phyloP scores from a whole-genome alignment of 176 grass and related monocot genomes.

The Calamus simplicifolius region DNA sequence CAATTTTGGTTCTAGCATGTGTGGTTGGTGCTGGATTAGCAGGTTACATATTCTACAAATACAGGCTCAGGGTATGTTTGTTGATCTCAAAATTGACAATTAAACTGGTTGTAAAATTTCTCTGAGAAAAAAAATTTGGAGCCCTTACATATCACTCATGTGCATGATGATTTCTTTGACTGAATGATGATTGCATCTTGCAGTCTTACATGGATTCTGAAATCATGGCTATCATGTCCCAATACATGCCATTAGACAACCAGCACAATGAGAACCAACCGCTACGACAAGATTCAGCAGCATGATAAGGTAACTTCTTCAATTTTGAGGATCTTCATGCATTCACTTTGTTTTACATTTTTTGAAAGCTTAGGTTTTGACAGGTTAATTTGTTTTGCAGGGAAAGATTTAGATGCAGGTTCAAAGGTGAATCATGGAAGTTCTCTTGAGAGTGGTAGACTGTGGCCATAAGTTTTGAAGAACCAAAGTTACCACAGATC shows the following conservation, averaged over 20 bases:
- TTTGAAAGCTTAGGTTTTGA: neutral
- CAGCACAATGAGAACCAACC: constrained; percentile 42
- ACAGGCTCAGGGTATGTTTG: constrained; percentile 64
- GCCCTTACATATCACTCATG: no score
- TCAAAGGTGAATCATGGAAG: neutral
- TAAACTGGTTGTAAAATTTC: neutral
- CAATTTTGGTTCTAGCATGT: constrained; percentile 47
- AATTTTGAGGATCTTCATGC: no score
- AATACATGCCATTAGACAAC: constrained; percentile 83
- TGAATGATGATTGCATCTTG: neutral
- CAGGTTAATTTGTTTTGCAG: constrained; percentile 6
- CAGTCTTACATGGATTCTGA: constrained; percentile 90
- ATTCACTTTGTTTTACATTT: neutral
- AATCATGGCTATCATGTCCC: constrained; percentile 79
- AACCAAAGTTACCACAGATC: no score
- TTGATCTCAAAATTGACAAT: neutral
- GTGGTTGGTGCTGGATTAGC: constrained; percentile 34
- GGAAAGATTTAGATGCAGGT: neutral
- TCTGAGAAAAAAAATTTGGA: no score
- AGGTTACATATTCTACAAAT: constrained; percentile 91
- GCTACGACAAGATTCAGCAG: constrained; percentile 42
- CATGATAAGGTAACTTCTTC: neutral
- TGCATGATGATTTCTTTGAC: no score
- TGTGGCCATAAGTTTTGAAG: neutral
- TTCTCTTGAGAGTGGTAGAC: constrained; percentile 1